phyloP scores from a whole-genome alignment of 345 rosid species.

The Luvunga scandens region DNA sequence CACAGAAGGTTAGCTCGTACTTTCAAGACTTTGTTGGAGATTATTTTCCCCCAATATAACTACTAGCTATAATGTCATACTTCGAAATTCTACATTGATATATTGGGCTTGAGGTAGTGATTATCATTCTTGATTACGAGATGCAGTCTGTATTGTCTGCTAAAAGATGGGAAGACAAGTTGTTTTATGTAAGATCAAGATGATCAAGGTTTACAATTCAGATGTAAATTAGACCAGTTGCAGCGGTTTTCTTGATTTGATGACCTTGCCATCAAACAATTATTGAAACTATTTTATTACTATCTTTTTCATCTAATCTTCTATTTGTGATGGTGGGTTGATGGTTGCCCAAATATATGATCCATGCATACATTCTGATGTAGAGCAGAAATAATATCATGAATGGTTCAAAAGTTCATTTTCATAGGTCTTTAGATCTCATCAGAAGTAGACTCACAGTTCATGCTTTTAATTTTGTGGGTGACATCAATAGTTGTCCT shows the following conservation, averaged over 20 bases:
- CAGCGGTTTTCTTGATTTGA: not conserved
- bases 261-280: not conserved
- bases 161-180: not conserved
- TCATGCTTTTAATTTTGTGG: slow-evolving; percentile 21
- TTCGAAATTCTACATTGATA: not conserved
- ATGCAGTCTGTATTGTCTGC: not conserved
- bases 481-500: slow-evolving; percentile 52
- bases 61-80: not conserved
- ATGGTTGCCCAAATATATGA: not conserved
- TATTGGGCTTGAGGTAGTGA: not conserved
- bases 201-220: not conserved
- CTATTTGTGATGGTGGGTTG: not conserved
- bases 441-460: slow-evolving; percentile 5
- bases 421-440: not conserved
- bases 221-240: not conserved
- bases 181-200: not conserved
- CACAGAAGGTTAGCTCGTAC: slow-evolving; percentile 62
- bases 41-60: not conserved
- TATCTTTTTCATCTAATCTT: not conserved
- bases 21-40: slow-evolving; percentile 10
- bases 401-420: slow-evolving; percentile 3
- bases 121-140: not conserved
- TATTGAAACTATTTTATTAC: not conserved
- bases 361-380: not conserved
- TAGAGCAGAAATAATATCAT: not conserved